Evolutionary conservation across 2,329 filamentous ascomycete genomes (phyloP), one percentile per base, ranked within the genome.

Genomic region (Graphium sp.): DNA sequence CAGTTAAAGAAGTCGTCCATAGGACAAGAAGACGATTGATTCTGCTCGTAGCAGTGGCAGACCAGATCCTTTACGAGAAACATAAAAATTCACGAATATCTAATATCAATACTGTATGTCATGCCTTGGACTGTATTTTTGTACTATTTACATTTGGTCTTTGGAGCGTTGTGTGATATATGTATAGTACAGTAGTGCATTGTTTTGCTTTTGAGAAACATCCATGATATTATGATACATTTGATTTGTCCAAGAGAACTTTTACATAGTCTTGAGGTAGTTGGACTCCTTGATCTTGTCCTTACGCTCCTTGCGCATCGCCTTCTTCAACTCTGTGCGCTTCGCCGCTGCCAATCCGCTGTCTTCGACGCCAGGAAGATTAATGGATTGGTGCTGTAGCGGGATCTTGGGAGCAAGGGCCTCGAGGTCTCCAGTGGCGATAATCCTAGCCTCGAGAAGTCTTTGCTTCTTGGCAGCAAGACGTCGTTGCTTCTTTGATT

Each of bases 281-380:
- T 89, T 89, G 47, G 54, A 56, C 61, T 89, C 81, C 69, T 85
- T 87, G 46, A 89, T 89, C 53, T 64, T 68, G 34, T 66, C 68
- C 53, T 75, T 70, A 47, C 80, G 62, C 58, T 83, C 77, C 48
- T 66, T 66, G 44, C 80, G 67, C 77, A 84, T 74, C 19, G 72
- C 73, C 53, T 62, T 67, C 38, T 62, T 76, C 42, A 85, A 56
- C 41, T 74, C 69, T 36, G 64, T 60, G 45, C 78, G 60, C 45
- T 66, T 57, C 18, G 49, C 42, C 7, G 47, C 52, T 19, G 66
- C 63, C 14, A 56, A 35, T 15, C 47, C 50, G 32, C 52, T 52
- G 31, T 53, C 53, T 37, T 56, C 51, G 35, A 55, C 47, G 14
- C 51, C 55, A 3, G 74, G 73, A 34, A 89, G 48, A 60, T 89